Conservation (phyloP, 768 basidiomycete species). For the Pholiota molesta region DNA sequence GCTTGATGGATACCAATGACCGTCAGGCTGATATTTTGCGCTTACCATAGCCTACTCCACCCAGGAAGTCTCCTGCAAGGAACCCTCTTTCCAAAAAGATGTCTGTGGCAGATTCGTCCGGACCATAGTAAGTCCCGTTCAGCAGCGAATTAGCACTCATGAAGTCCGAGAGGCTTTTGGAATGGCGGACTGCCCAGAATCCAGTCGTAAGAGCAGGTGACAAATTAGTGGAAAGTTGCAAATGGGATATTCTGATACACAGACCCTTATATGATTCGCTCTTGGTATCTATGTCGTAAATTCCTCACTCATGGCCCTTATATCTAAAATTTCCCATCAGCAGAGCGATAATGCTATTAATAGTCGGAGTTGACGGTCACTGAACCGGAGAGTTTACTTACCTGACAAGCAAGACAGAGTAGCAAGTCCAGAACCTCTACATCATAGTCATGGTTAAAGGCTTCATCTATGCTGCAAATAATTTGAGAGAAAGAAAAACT, state of each 20-base stretch:
- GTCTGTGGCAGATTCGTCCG: slow-evolving; percentile 29
- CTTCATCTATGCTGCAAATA: neutral
- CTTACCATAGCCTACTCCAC: slow-evolving; percentile 40
- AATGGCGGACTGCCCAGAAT: neutral
- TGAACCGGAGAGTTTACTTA: neutral
- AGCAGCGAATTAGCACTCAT: slow-evolving; percentile 4
- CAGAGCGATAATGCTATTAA: neutral
- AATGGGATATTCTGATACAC: neutral
- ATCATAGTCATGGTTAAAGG: neutral
- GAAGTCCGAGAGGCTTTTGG: slow-evolving; percentile 2
- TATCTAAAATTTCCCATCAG: neutral
- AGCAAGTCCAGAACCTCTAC: neutral
- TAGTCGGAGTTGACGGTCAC: neutral
- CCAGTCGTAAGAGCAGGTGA: neutral
- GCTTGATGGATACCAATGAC: neutral
- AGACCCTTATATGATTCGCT: neutral
- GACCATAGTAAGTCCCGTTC: slow-evolving; percentile 22
- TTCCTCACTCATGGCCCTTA: neutral
- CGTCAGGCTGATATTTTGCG: neutral
- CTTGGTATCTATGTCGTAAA: slow-evolving; percentile 4
- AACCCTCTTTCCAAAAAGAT: slow-evolving; percentile 41
- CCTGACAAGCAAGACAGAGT: neutral
- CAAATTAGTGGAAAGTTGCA: slow-evolving; percentile 3
- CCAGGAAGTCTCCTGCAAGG: slow-evolving; percentile 41
- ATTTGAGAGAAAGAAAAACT: too few species aligned